Evolutionary conservation across 345 rosid genomes (phyloP), one percentile per base, ranked within the genome.

Genomic region (Camelina laxa): DNA sequence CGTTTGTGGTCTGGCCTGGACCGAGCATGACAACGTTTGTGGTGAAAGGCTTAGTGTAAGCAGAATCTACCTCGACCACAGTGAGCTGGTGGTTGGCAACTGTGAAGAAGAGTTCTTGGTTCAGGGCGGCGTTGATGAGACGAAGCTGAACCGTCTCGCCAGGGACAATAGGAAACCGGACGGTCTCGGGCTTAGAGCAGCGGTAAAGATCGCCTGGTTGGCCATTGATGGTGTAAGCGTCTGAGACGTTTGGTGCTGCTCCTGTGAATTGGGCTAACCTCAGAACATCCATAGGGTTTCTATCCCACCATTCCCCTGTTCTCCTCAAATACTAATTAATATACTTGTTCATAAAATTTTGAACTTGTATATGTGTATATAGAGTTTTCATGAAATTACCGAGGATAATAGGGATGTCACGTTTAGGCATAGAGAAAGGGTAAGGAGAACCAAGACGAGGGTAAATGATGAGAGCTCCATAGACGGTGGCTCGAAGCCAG

Each of bases 221-320:
- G 13, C 95, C 95, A 20, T 89, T 89, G 58, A 89, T 89, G 9
- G 95, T 89, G 66, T 86, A 89, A 69, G 95, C 92, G 61, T 89
- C 95, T 0, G 95, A 89, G 5, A 84, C 80, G 61, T 82, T 86
- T 14, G 92, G 92, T 7, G 90, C 89, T 73, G 79, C 75, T 22
- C 95, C 95, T 33, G 88, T 75, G 64, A 78, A 83, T 14, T 80
- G 44, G 9, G 89, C 89, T 69, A 78, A 75, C 63, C 85, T 86
- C 20, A 85, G 69, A 51, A 87, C 77, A 19, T 85, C 84, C 80
- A 85, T 88, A 1, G 86, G 84, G 41, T 89, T 88, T 13, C 86
- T 60, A 73, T 87, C 88, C 96, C 92, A 86, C 96, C 92, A 89
- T 71, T 89, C 96, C 65, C 82, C 95, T 89, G 76, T 31, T 36